Conservation (phyloP, 176 grass and related monocot species). For the Hordeum marinum region DNA sequence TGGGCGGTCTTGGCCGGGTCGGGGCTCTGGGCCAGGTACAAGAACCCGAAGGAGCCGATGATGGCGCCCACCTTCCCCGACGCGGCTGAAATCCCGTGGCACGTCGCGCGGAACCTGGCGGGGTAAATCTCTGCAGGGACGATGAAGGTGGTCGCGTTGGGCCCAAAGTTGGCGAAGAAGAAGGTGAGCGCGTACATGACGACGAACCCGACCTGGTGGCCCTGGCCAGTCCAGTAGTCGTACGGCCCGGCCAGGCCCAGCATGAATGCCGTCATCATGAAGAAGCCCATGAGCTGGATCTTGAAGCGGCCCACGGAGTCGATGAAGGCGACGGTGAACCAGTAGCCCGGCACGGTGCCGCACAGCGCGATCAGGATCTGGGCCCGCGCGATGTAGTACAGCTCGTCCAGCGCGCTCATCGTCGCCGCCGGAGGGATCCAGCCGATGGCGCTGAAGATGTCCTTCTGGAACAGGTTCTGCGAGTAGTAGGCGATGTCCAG, state of each 20-base stretch:
- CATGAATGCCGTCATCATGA: constrained; percentile 47
- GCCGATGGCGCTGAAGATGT: constrained; percentile 39
- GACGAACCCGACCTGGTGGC: constrained; percentile 28
- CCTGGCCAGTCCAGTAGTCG: constrained; percentile 23
- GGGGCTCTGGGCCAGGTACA: constrained; percentile 16
- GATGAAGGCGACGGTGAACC: constrained; percentile 45
- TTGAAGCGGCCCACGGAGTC: constrained; percentile 32
- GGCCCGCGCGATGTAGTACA: constrained; percentile 40
- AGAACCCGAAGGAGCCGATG: constrained; percentile 9
- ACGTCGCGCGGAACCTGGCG: constrained; percentile 23
- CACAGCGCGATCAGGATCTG: constrained; percentile 46
- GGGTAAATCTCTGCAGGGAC: constrained; percentile 50
- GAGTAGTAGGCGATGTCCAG: constrained; percentile 44
- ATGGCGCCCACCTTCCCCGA: constrained; percentile 28
- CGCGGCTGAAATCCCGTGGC: constrained; percentile 38
- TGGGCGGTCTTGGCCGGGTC: constrained; percentile 20
- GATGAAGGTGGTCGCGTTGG: constrained; percentile 53
- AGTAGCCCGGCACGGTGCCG: constrained; percentile 42
- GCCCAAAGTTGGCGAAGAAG: constrained; percentile 74
- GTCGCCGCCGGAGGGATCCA: constrained; percentile 27
- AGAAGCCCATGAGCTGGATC: constrained; percentile 40
- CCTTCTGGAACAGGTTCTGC: constrained; percentile 45
- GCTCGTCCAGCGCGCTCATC: constrained; percentile 46
- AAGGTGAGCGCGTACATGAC: constrained; percentile 52
- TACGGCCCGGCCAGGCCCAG: constrained; percentile 24